Evolutionary conservation across 176 grass and related monocot species (phyloP).

Genomic region (Echinochloa phyllopogon): DNA sequence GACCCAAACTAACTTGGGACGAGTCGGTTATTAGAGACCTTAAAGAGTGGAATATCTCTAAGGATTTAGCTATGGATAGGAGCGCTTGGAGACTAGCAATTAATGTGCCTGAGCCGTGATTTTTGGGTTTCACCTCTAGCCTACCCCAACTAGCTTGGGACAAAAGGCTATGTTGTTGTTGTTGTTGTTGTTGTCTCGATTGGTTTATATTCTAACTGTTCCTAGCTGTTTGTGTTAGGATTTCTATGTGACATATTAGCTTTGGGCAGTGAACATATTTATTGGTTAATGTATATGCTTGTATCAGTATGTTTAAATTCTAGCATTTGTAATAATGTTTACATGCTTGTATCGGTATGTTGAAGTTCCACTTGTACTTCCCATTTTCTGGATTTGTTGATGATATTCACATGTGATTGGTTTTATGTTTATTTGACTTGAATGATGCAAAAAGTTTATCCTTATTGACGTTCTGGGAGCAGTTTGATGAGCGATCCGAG

Average conservation of each 20-base stretch:
- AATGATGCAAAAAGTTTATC: constrained; percentile 6
- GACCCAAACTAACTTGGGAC: no score
- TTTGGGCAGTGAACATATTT: not conserved
- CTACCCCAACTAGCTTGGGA: no score
- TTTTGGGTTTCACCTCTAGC: no score
- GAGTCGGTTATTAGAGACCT: no score
- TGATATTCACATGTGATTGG: not conserved
- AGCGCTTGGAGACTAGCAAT: no score
- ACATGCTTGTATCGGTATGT: constrained; percentile 25
- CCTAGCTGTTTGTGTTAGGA: not conserved
- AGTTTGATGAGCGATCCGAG: constrained; percentile 35
- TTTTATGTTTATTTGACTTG: constrained; percentile 32
- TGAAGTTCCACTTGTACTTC: not conserved
- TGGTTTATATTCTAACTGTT: constrained; percentile 22
- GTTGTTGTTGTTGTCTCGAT: constrained; percentile 24
- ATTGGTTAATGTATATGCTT: constrained; percentile 10
- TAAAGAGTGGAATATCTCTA: no score
- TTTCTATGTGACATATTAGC: constrained; percentile 20
- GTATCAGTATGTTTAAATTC: not conserved
- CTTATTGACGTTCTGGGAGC: constrained; percentile 20
- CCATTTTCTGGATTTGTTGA: constrained; percentile 29
- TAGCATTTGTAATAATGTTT: constrained; percentile 16
- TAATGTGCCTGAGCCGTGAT: no score
- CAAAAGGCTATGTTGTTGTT: no score
- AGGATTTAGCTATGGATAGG: no score